A percentile compares a stretch with the other conserved stretches of the same genome.
Conservation (phyloP, 2,329 filamentous ascomycete species). For the Neonectria coccinea region DNA sequence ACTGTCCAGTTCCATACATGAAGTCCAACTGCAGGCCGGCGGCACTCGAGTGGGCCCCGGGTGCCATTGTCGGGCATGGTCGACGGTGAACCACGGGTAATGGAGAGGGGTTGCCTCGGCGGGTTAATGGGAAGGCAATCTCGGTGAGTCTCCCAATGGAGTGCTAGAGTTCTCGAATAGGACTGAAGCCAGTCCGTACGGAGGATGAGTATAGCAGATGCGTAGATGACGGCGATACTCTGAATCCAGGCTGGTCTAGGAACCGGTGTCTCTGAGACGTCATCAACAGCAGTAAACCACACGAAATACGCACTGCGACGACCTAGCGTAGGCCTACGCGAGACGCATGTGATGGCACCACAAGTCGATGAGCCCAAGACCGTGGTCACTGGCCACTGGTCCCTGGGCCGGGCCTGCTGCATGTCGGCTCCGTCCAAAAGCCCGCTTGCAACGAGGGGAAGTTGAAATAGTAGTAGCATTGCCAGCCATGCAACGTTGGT, state of each 20-base stretch:
- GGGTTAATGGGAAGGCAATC: conserved; percentile 1
- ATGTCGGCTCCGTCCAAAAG: conserved; percentile 8
- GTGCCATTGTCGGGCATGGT: background rate
- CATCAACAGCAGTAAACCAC: background rate
- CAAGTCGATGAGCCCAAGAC: conserved; percentile 6
- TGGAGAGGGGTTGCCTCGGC: conserved; percentile 16
- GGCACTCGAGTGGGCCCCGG: conserved; percentile 20
- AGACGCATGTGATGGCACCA: conserved; percentile 10
- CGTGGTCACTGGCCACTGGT: background rate
- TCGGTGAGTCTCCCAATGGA: background rate
- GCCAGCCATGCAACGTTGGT: conserved; percentile 6
- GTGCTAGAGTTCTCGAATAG: background rate
- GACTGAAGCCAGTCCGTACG: background rate
- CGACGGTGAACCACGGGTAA: conserved; percentile 10
- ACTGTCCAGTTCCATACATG: conserved; percentile 15
- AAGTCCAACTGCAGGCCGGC: conserved; percentile 17
- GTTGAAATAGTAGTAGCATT: conserved; percentile 4
- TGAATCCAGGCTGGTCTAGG: background rate
- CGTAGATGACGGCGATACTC: background rate
- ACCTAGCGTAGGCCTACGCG: background rate
- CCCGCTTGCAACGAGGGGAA: conserved; percentile 2
- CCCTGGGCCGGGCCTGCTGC: conserved; percentile 1
- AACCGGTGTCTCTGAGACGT: background rate
- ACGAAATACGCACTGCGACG: conserved; percentile 13
- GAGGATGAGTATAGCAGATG: background rate